These are phyloP conservation scores for Carnegiea gigantea DNA, from an alignment of 179 eudicot species.

Conservation along the genomic window DNA sequence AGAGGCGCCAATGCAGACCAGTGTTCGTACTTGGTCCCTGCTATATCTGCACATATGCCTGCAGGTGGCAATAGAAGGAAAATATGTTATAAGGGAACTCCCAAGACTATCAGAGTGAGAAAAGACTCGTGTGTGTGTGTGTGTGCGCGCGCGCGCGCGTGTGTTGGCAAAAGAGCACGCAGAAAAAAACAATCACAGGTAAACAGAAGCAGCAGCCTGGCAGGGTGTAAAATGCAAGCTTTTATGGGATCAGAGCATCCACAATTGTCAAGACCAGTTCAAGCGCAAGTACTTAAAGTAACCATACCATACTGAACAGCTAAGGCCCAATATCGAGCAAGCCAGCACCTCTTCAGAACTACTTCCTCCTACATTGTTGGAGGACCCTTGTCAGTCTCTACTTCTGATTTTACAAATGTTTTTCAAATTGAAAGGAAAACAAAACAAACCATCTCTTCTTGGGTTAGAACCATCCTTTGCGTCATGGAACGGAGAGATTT, in stretches of 20 bases:
- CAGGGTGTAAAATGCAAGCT: not conserved
- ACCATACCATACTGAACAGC: slow-evolving; percentile 81
- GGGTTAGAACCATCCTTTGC: slow-evolving; percentile 81
- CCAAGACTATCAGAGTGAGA: not conserved
- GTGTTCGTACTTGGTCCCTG: slow-evolving; percentile 77
- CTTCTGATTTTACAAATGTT: not conserved
- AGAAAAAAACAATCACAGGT: not conserved
- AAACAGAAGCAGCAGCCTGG: slow-evolving; percentile 3
- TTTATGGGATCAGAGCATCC: not conserved
- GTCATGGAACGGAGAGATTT: slow-evolving; percentile 77
- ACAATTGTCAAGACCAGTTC: not conserved
- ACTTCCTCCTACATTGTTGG: slow-evolving; percentile 76
- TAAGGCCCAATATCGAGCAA: slow-evolving; percentile 97
- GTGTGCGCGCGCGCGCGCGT: too few relatives aligned
- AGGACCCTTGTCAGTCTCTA: slow-evolving; percentile 16
- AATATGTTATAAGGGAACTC: not conserved
- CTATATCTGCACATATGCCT: slow-evolving; percentile 92
- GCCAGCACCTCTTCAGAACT: slow-evolving; percentile 99
- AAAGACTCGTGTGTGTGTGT: too few relatives aligned
- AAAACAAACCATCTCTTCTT: slow-evolving; percentile 74
- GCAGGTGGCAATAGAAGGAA: slow-evolving; percentile 19
- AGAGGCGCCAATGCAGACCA: slow-evolving; percentile 98
- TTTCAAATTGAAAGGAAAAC: not conserved
- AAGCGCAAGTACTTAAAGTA: slow-evolving; percentile 1
- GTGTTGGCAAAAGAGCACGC: not conserved